Evolutionary conservation across 441 rosid genomes (phyloP), one percentile per base, ranked within the genome.

Genomic region (Macaranga tanarius): DNA sequence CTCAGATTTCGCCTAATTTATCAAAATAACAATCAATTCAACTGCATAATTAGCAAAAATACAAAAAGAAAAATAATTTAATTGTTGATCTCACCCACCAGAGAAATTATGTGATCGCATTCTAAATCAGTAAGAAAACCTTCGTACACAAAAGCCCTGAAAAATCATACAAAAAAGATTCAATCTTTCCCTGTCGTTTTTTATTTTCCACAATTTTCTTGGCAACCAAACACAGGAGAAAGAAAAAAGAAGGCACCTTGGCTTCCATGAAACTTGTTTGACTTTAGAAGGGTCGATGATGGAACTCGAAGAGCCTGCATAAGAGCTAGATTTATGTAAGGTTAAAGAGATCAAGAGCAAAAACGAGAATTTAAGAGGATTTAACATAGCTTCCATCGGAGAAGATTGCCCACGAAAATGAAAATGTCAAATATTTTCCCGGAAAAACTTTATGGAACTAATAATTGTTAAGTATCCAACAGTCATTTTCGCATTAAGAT

Each of bases 121-220:
- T 93, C 98, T 77, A 93, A 78, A 77, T 89, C 97, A 28, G 98
- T 89, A 64, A 91, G 87, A 62, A 93, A 93, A 31, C 98, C 97
- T 80, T 92, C 86, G 79, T 91, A 93, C 67, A 93, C 96, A 80
- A 85, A 93, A 17, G 98, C 98, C 84, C 98, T 91, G 84, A 45
- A 38, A 25, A 54, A 70, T 57, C 71, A 69, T 40, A 45, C 26
- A 2, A 10, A 12, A 17, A 6, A 2, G 11, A 38, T 17, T 65
- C n/a, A 34, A 28, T 13, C 59, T n/a, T 68, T 28, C 3, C 25
- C 45, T 26, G 10, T 17, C 22, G 4, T 34, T 3, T 4, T 3
- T 34, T 5, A 34, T 34, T 34, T 34, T 34, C 38, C 38, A 34
- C 38, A 34, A 62, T 58, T 25, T 56, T 44, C 47, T 16, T 20